Percentiles rank a stretch among this genome's conserved stretches.
These are phyloP conservation scores for Epichloe hybrida DNA, from an alignment of 2,329 filamentous ascomycete species.

Conservation along the genomic window DNA sequence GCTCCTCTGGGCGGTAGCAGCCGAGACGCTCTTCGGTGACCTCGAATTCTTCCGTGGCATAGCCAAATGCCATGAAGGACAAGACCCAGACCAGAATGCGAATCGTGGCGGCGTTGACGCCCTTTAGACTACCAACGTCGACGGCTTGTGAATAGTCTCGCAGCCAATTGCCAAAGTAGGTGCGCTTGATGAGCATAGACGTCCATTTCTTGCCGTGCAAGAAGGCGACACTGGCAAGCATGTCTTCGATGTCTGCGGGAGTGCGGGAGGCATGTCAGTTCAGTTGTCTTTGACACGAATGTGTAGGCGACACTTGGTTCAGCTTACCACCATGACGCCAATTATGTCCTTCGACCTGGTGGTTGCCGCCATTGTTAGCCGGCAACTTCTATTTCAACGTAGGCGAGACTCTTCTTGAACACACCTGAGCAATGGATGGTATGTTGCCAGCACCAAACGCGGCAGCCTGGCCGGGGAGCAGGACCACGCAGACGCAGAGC, in stretches of 20 bases:
- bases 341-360: constrained; percentile 52
- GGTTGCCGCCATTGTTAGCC: not conserved
- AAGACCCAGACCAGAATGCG: constrained; percentile 70
- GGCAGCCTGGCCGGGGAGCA: constrained; percentile 41
- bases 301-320: not conserved
- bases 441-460: constrained; percentile 62
- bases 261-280: not conserved
- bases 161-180: constrained; percentile 80
- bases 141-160: constrained; percentile 76
- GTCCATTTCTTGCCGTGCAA: constrained; percentile 78
- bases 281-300: not conserved
- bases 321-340: constrained; percentile 51
- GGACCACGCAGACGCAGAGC: constrained; percentile 37
- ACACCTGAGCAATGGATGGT: constrained; percentile 44
- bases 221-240: constrained; percentile 64
- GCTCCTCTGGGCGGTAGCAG: constrained; percentile 64
- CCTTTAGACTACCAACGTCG: constrained; percentile 68
- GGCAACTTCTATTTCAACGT: not conserved
- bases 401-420: constrained; percentile 3
- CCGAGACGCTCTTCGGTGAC: constrained; percentile 70
- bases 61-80: constrained; percentile 69
- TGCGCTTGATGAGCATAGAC: constrained; percentile 60
- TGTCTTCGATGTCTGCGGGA: constrained; percentile 60
- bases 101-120: constrained; percentile 65
- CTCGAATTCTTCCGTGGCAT: constrained; percentile 76